A percentile compares a stretch with the other conserved stretches of the same genome.
Conservation (phyloP, 257 asterid species). For the Gentiana macrophylla region DNA sequence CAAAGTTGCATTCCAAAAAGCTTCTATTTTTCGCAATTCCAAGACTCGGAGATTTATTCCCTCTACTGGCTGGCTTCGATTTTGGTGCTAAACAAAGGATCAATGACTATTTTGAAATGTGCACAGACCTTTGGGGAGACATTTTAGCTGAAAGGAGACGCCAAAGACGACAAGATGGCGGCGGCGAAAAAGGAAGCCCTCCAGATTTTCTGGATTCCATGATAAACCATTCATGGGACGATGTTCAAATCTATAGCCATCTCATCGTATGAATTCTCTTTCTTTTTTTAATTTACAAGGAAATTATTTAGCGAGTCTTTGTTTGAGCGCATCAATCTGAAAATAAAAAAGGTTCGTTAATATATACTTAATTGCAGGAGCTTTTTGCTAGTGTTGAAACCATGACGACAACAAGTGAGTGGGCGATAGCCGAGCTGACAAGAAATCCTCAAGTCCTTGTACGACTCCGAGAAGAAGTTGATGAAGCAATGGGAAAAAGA, state of each 20-base stretch:
- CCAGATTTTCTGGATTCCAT: constrained; percentile 3
- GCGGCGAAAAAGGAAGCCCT: too few relatives aligned
- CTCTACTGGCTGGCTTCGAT: not conserved
- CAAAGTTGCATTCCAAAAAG: too few relatives aligned
- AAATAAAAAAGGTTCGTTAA: too few relatives aligned
- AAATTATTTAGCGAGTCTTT: too few relatives aligned
- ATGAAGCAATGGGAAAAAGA: not conserved
- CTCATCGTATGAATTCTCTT: not conserved
- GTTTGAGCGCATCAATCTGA: too few relatives aligned
- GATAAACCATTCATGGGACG: not conserved
- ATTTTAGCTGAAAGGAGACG: constrained; percentile 1
- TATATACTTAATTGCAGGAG: not conserved
- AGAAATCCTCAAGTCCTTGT: constrained; percentile 1
- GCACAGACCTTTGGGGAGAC: not conserved
- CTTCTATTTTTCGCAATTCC: too few relatives aligned
- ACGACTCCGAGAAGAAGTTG: constrained; percentile 4
- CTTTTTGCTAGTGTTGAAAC: constrained; percentile 6
- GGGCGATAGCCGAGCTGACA: constrained; percentile 9
- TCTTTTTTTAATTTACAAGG: too few relatives aligned
- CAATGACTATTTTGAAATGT: not conserved
- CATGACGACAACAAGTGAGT: not conserved
- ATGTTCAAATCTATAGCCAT: not conserved
- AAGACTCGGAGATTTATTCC: not conserved
- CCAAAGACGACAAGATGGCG: not conserved
- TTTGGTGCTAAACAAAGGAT: not conserved